phyloP scores from a whole-genome alignment of 345 rosid genomes.

The Aquilaria sinensis region DNA sequence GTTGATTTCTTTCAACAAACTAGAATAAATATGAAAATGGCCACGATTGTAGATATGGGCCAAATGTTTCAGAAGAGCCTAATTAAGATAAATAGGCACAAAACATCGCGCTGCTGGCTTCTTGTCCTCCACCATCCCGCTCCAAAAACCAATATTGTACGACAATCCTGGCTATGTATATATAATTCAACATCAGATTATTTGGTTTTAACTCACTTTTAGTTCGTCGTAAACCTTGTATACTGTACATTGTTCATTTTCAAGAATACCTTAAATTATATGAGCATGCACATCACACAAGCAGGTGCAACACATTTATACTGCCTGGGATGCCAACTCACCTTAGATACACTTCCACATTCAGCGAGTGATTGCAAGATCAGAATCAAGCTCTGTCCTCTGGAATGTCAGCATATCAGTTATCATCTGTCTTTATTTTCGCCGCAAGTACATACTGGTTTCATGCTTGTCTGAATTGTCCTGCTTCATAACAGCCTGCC shows the following conservation, averaged over 20 bases:
- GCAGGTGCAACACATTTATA: slow-evolving; percentile 22
- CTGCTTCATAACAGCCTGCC: slow-evolving; percentile 9
- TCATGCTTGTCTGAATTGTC: not conserved
- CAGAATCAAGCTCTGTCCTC: not conserved
- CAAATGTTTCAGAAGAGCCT: too few species aligned
- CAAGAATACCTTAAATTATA: slow-evolving; percentile 1
- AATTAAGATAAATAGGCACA: too few species aligned
- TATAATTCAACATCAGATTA: slow-evolving; percentile 19
- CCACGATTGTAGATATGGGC: too few species aligned
- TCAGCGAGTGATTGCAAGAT: not conserved
- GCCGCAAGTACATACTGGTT: too few species aligned
- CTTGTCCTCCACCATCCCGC: too few species aligned
- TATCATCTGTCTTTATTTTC: too few species aligned
- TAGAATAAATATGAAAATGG: too few species aligned
- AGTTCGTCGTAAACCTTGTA: slow-evolving; percentile 15
- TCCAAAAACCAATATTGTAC: too few species aligned
- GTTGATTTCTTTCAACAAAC: too few species aligned
- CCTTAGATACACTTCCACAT: slow-evolving; percentile 5
- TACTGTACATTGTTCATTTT: slow-evolving; percentile 25
- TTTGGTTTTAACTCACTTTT: slow-evolving; percentile 19
- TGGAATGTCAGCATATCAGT: too few species aligned
- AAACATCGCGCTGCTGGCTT: too few species aligned
- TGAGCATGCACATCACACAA: slow-evolving; percentile 27
- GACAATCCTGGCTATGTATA: too few species aligned
- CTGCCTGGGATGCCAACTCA: slow-evolving; percentile 40